Conservation (phyloP, 2,329 filamentous ascomycete species). For the Gnomoniopsis smithogilvyi region DNA sequence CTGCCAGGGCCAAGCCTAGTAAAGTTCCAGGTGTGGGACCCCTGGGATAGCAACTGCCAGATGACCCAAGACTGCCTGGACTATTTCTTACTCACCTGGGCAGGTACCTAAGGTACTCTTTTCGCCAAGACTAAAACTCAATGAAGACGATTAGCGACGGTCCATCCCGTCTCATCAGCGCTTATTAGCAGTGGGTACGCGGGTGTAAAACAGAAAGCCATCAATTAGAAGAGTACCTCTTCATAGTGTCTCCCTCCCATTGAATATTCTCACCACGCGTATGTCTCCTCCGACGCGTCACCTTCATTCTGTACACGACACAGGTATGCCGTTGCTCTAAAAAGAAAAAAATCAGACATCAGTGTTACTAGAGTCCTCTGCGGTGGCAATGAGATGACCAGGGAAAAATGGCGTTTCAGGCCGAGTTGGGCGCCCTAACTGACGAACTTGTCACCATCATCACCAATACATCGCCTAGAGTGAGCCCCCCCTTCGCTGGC, state of each 20-base stretch:
- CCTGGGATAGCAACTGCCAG: no score
- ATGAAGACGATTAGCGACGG: background rate
- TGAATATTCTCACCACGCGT: background rate
- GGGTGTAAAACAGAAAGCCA: background rate
- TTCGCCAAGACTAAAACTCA: background rate
- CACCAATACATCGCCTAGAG: slow-evolving; percentile 51
- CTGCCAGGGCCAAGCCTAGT: background rate
- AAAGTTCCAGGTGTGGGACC: no score
- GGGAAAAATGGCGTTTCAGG: slow-evolving; percentile 65
- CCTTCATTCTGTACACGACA: no score
- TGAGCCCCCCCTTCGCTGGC: slow-evolving; percentile 27
- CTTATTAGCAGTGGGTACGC: background rate
- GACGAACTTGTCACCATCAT: slow-evolving; percentile 69
- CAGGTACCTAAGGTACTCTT: no score
- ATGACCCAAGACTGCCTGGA: no score
- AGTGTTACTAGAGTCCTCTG: background rate
- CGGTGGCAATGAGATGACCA: background rate
- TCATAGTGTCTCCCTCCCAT: background rate
- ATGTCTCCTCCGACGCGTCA: no score
- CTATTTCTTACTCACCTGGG: no score
- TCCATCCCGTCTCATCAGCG: background rate
- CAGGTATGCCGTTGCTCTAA: no score
- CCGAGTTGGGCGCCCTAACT: slow-evolving; percentile 60
- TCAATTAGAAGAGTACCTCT: background rate
- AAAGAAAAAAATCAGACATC: no score